Conservation (phyloP, 2,329 filamentous ascomycete genomes). For the Ophiocordyceps unilateralis region DNA sequence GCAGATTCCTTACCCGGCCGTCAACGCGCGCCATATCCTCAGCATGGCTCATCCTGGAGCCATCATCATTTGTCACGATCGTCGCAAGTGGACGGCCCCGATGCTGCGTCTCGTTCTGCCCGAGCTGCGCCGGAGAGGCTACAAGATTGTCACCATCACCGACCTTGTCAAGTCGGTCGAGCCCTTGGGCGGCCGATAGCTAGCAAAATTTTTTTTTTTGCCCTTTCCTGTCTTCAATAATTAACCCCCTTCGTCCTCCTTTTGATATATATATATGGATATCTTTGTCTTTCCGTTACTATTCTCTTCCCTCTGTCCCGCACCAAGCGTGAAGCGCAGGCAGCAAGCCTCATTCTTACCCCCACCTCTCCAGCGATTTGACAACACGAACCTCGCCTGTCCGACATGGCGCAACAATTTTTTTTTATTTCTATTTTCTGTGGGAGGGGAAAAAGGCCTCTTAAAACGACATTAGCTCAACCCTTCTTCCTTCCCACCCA, state of each 20-base stretch:
- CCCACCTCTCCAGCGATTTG: too few relatives aligned
- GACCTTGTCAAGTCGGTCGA: conserved; percentile 35
- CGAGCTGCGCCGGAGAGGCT: conserved; percentile 52
- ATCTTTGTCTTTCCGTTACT: too few relatives aligned
- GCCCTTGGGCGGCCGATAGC: conserved; percentile 9
- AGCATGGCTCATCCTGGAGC: conserved; percentile 63
- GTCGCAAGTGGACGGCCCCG: conserved; percentile 63
- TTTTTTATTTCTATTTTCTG: too few relatives aligned
- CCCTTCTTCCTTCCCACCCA: too few relatives aligned
- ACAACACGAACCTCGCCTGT: too few relatives aligned
- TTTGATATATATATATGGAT: too few relatives aligned
- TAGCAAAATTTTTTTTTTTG: background rate
- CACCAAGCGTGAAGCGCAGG: too few relatives aligned
- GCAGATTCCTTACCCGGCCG: conserved; percentile 50
- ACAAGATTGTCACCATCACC: conserved; percentile 53
- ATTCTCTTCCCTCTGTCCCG: too few relatives aligned
- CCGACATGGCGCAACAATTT: too few relatives aligned
- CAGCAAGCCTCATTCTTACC: too few relatives aligned
- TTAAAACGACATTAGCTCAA: too few relatives aligned
- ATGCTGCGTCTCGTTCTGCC: conserved; percentile 62
- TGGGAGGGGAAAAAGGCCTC: too few relatives aligned
- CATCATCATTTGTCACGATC: conserved; percentile 75
- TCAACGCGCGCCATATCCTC: conserved; percentile 66
- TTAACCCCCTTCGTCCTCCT: background rate
- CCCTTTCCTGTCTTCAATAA: background rate